These are phyloP conservation scores for Verticillium nonalfalfae DNA, from an alignment of 2,329 filamentous ascomycete genomes.

Conservation along the genomic window DNA sequence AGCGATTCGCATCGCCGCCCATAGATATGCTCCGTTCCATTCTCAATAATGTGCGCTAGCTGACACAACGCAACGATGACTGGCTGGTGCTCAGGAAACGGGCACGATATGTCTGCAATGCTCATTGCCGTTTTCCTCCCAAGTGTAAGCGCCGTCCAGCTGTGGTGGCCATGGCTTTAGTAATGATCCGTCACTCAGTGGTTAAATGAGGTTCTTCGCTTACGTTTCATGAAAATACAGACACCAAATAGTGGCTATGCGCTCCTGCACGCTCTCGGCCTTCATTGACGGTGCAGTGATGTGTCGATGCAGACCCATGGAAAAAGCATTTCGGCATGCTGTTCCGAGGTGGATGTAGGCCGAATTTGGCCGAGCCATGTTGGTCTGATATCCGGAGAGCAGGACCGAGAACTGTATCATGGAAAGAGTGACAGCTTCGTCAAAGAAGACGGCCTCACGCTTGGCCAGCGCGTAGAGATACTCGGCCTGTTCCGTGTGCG, in stretches of 20 bases:
- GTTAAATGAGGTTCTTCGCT: slow-evolving; percentile 1
- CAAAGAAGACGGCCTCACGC: slow-evolving; percentile 15
- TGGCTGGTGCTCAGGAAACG: no score
- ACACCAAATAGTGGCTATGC: slow-evolving; percentile 18
- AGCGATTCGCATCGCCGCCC: slow-evolving; percentile 17
- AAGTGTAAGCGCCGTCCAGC: no score
- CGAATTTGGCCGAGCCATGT: slow-evolving; percentile 21
- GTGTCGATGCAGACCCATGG: slow-evolving; percentile 20
- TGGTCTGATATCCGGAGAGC: slow-evolving; percentile 17
- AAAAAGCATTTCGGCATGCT: slow-evolving; percentile 19
- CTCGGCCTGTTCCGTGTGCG: slow-evolving; percentile 17
- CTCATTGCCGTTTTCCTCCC: no score
- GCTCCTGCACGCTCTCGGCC: slow-evolving; percentile 14
- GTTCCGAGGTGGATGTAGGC: slow-evolving; percentile 19
- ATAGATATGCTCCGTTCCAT: slow-evolving; percentile 10
- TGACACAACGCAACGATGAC: no score
- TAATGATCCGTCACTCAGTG: no score
- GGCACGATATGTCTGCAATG: no score
- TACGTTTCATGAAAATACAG: slow-evolving; percentile 21
- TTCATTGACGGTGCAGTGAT: slow-evolving; percentile 9
- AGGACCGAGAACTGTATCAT: slow-evolving; percentile 22
- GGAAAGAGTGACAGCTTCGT: slow-evolving; percentile 21
- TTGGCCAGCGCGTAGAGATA: slow-evolving; percentile 17
- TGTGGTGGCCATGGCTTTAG: no score
- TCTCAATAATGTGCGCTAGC: no score